A percentile compares a stretch with the other conserved stretches of the same genome.
phyloP scores from a whole-genome alignment of 2,329 filamentous ascomycete species.

The Beauveria pseudobassiana region DNA sequence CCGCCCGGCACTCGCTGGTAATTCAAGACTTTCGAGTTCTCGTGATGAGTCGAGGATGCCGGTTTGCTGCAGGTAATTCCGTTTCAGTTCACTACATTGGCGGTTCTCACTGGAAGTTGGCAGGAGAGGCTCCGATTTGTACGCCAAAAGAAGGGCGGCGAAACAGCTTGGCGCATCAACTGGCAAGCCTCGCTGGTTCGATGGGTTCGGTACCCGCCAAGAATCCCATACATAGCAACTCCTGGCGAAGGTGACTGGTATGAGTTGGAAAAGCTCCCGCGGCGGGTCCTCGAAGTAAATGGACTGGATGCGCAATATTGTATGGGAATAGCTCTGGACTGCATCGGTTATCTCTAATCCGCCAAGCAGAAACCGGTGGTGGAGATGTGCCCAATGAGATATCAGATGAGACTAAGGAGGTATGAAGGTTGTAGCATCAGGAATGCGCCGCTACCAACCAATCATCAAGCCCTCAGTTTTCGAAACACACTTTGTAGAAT shows the following conservation, averaged over 20 bases:
- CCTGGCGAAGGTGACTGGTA: constrained; percentile 11
- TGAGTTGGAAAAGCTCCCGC: constrained; percentile 11
- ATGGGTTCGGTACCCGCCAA: constrained; percentile 13
- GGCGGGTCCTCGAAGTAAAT: constrained; percentile 12
- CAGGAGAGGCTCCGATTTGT: constrained; percentile 11
- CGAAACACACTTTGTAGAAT: neutral
- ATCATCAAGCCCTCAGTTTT: neutral
- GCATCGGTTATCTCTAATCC: neutral
- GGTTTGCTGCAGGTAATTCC: no score
- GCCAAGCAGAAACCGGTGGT: neutral
- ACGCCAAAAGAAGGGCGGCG: constrained; percentile 12
- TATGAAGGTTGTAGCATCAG: neutral
- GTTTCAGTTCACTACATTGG: neutral
- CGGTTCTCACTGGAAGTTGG: constrained; percentile 4
- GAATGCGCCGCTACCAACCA: neutral
- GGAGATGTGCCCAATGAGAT: neutral
- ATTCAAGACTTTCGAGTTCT: no score
- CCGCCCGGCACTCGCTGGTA: neutral
- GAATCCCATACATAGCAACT: constrained; percentile 11
- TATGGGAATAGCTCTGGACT: constrained; percentile 10
- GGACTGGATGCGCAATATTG: constrained; percentile 15
- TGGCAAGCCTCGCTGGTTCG: constrained; percentile 10
- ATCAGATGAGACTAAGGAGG: neutral
- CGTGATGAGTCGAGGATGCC: no score
- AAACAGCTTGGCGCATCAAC: constrained; percentile 11